Conservation (phyloP, 345 rosid genomes). For the Gossypium bickii region DNA sequence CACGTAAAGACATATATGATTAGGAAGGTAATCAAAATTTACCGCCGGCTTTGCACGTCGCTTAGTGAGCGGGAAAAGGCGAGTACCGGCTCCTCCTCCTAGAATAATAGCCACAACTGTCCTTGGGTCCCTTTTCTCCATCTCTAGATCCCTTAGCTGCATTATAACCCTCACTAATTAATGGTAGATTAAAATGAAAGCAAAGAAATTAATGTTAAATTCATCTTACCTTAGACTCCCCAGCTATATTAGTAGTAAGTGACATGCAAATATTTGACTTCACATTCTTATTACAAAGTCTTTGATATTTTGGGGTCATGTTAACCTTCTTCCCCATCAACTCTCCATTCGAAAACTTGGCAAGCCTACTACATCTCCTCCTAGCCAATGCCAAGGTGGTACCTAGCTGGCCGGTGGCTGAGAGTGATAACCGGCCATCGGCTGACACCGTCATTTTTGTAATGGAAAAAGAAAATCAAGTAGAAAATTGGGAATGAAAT, state of each 20-base stretch:
- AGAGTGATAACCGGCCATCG: slow-evolving; percentile 56
- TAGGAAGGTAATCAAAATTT: slow-evolving; percentile 13
- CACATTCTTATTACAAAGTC: slow-evolving; percentile 7
- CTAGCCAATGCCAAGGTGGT: slow-evolving; percentile 29
- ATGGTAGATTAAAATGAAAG: too few relatives aligned
- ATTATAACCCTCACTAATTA: background rate
- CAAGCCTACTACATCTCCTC: slow-evolving; percentile 34
- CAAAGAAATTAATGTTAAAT: too few relatives aligned
- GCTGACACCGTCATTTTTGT: slow-evolving; percentile 53
- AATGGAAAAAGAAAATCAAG: background rate
- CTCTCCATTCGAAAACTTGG: slow-evolving; percentile 53
- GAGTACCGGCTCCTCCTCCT: slow-evolving; percentile 99
- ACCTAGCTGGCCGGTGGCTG: slow-evolving; percentile 40
- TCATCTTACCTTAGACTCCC: slow-evolving; percentile 46
- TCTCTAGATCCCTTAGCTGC: slow-evolving; percentile 65
- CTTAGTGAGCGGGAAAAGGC: slow-evolving; percentile 95
- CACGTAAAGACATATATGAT: background rate
- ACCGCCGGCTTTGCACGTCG: slow-evolving; percentile 97
- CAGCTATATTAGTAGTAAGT: slow-evolving; percentile 36
- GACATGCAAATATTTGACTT: slow-evolving; percentile 45
- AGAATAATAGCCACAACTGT: slow-evolving; percentile 81
- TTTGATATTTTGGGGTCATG: slow-evolving; percentile 18
- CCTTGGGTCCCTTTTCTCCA: slow-evolving; percentile 60
- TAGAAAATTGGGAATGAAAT: slow-evolving; percentile 20
- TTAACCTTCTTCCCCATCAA: slow-evolving; percentile 70